These are phyloP conservation scores for Isatis tinctoria DNA, from an alignment of 345 rosid species.

Conservation along the genomic window DNA sequence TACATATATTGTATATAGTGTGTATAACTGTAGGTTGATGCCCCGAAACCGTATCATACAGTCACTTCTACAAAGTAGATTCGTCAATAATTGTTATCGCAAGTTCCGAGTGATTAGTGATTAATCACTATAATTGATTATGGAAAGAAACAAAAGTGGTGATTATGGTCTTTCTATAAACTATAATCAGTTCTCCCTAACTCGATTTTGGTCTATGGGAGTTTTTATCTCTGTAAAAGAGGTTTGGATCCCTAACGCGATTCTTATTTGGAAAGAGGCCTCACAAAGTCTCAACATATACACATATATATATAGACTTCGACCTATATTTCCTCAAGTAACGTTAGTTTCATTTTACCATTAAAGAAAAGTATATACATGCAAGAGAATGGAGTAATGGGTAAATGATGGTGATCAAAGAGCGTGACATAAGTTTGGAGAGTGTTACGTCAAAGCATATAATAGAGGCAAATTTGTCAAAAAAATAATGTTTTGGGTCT, in stretches of 20 bases:
- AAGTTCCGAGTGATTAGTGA: neutral
- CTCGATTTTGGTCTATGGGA: neutral
- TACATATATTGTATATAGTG: neutral
- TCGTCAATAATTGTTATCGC: neutral
- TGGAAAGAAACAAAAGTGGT: neutral
- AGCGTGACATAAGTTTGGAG: constrained; percentile 16
- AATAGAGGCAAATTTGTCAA: neutral
- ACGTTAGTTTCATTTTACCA: neutral
- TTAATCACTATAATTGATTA: neutral
- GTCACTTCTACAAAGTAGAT: constrained; percentile 3
- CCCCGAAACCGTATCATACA: neutral
- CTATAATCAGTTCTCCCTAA: neutral
- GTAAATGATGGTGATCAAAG: neutral
- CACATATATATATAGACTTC: neutral
- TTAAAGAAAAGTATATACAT: neutral
- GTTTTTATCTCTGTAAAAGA: neutral
- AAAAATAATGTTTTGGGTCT: constrained; percentile 1
- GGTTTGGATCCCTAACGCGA: neutral
- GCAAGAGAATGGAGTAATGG: neutral
- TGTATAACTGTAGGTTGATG: neutral
- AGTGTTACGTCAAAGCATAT: constrained; percentile 26
- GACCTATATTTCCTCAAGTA: neutral
- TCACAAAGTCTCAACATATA: neutral
- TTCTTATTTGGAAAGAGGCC: neutral
- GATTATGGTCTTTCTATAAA: neutral